These are phyloP conservation scores for Penicillium sp. DNA, from an alignment of 2,329 filamentous ascomycete genomes.

Conservation along the genomic window DNA sequence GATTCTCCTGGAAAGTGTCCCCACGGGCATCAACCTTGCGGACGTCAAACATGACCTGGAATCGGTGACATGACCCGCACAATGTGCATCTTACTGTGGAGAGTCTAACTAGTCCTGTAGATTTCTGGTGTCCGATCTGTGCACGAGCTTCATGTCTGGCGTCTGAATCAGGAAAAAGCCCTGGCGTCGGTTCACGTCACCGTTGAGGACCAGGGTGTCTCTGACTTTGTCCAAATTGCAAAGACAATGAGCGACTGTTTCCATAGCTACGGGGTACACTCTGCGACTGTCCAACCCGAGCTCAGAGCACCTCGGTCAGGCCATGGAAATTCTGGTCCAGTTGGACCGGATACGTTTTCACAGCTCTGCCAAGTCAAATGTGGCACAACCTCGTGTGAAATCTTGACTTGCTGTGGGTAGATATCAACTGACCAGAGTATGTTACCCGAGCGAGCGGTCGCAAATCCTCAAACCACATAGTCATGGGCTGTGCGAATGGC, in stretches of 20 bases:
- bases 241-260: constrained; percentile 60
- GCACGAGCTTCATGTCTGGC: constrained; percentile 67
- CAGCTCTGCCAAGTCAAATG: neutral
- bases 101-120: neutral
- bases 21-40: neutral
- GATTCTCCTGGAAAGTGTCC: neutral
- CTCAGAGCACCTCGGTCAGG: neutral
- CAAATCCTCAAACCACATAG: too few species aligned
- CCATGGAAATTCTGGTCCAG: neutral
- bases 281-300: constrained; percentile 63
- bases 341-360: neutral
- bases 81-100: too few species aligned
- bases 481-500: too few species aligned
- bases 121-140: constrained; percentile 43
- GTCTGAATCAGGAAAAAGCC: constrained; percentile 60
- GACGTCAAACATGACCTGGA: neutral
- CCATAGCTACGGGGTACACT: constrained; percentile 66
- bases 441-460: neutral
- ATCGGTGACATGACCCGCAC: neutral
- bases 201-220: constrained; percentile 51
- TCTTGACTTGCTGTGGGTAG: neutral
- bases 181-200: constrained; percentile 63
- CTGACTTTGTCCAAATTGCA: constrained; percentile 55
- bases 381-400: neutral
- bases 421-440: neutral